Base-by-base conservation (phyloP, 1,284 basidiomycete genomes). In the Xanthoconium separans region DNA sequence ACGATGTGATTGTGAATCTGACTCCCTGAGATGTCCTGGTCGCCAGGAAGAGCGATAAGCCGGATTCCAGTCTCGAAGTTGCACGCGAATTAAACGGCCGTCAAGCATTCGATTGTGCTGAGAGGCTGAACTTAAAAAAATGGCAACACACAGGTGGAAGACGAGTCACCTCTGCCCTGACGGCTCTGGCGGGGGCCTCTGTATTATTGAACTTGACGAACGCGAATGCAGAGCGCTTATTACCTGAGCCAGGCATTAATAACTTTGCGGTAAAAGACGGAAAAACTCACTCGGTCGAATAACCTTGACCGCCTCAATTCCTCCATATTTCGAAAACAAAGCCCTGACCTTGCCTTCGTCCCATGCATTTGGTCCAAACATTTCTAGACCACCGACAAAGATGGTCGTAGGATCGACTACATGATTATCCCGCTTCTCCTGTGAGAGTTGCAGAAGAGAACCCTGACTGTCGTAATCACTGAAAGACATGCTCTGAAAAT, bases 381-480 rank as follows among this genome's bases (percentile, higher is more conserved):
- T 78, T 60, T 87, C 84, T 40, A 91, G 73, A 2, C 88, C 88
- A 13, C 89, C 88, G 29, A 90, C 84, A 64, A 90, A 91, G 22
- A 91, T 74, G 1, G 86, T 84, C 3, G 77, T 82, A 0, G 82
- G 84, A 65, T 90, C 86, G 13, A 85, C 64, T 20, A 79, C 72
- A 43, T 70, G 68, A 33, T 73, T 69, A 47, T 58, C 54, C 54
- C 53, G 51, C 39, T 37, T 64, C 53, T 44, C 58, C 27, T 56
- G 53, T 20, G 51, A 41, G 40, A 58, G 41, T 40, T 54, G 61
- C 8, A 54, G 34, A 15, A 60, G 55, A 41, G 66, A 62, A 37
- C 53, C 27, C 24, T 65, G 57, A 43, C 63, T 58, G 16, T 53
- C 57, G 47, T 53, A 58, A 50, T 59, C 55, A 47, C 67, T 65